phyloP scores from a whole-genome alignment of 192 early-diverging fungal genomes.

The Rhizophlyctis rosea region DNA sequence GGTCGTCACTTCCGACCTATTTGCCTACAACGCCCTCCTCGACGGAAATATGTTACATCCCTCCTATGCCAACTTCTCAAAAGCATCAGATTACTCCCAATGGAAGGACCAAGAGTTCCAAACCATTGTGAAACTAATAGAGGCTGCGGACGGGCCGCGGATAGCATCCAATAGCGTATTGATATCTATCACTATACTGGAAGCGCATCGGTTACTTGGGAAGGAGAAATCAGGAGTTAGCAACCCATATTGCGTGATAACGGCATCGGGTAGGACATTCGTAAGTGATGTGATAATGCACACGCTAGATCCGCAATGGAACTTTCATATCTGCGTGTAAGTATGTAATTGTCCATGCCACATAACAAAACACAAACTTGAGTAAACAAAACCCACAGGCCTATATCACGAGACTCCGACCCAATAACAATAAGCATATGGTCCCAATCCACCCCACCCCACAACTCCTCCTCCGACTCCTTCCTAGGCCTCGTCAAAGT shows the following conservation, averaged over 20 bases:
- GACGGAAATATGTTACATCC: no score
- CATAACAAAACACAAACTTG: not conserved
- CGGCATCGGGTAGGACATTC: slow-evolving; percentile 3
- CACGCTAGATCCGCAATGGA: slow-evolving; percentile 12
- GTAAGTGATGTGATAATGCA: slow-evolving; percentile 2
- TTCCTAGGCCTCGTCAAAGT: slow-evolving; percentile 16
- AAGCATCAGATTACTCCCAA: no score
- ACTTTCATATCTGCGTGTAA: slow-evolving; percentile 16
- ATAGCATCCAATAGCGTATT: no score
- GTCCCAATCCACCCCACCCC: no score
- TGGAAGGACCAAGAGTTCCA: no score
- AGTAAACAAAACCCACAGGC: not conserved
- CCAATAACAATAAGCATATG: slow-evolving; percentile 16
- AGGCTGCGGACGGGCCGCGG: no score
- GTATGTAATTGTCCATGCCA: not conserved
- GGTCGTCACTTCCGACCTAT: no score
- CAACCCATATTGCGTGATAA: slow-evolving; percentile 26
- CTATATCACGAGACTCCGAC: not conserved
- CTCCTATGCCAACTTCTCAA: no score
- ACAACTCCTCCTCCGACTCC: slow-evolving; percentile 9
- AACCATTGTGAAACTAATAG: no score
- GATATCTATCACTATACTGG: not conserved
- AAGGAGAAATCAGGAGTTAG: slow-evolving; percentile 19
- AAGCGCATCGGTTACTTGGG: slow-evolving; percentile 7
- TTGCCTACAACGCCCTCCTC: no score